Conservation (phyloP, 2,329 filamentous ascomycete species). For the Epichloe brachyelytri region DNA sequence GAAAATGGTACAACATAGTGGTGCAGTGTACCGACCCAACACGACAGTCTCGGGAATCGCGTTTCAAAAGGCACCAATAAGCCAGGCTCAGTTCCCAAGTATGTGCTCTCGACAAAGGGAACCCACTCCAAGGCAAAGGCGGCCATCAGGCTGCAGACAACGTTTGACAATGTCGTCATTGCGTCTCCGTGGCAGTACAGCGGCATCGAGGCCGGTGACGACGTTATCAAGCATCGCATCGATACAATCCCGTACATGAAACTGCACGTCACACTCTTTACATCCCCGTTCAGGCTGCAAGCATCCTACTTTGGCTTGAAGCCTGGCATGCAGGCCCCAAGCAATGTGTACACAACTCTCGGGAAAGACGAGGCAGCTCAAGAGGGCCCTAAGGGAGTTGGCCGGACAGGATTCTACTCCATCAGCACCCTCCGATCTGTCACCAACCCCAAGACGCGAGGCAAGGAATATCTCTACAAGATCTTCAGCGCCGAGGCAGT, state of each 20-base stretch:
- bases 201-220: conserved; percentile 48
- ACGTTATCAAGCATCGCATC: conserved; percentile 56
- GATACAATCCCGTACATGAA: conserved; percentile 75
- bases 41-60: conserved; percentile 52
- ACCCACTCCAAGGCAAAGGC: conserved; percentile 12
- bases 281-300: conserved; percentile 61
- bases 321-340: conserved; percentile 47
- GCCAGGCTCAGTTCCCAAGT: conserved; percentile 28
- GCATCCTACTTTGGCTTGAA: conserved; percentile 59
- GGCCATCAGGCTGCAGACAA: conserved; percentile 32
- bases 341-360: conserved; percentile 73
- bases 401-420: conserved; percentile 71
- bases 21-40: conserved; percentile 49
- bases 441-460: conserved; percentile 43
- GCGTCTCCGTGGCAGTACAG: conserved; percentile 76
- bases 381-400: conserved; percentile 45
- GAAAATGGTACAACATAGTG: conserved; percentile 57
- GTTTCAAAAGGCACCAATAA: conserved; percentile 30
- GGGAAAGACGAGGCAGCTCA: conserved; percentile 40
- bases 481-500: conserved; percentile 47
- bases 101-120: conserved; percentile 29
- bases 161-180: conserved; percentile 71
- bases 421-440: conserved; percentile 60
- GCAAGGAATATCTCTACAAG: conserved; percentile 49
- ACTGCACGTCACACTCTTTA: conserved; percentile 81